Evolutionary conservation across 108 stramenopile genomes (phyloP), one percentile per base, ranked within the genome.

Genomic region (Mayamaea pseudoterrestris): DNA sequence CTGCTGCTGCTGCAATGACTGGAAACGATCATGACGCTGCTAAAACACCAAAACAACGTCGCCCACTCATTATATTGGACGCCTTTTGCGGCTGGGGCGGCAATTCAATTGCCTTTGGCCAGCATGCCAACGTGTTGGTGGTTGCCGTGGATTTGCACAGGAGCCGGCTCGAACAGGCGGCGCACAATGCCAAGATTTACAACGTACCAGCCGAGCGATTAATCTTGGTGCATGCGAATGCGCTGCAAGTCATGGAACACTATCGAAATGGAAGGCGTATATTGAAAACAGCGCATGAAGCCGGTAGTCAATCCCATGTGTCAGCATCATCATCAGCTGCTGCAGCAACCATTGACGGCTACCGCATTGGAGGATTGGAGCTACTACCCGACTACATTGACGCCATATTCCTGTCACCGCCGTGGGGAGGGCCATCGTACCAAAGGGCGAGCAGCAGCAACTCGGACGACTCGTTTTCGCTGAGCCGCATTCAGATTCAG

Each of bases 381-480:
- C 44, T 63, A 20, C 75, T 90, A 23, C 83, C 83, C 36, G 28
- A 50, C 11, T 47, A 30, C 0, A 60, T 90, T 6, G 78, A 84
- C 62, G 55, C 45, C 40, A 52, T 83, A 16, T 90, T 90, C 53
- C 44, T 90, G 12, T 73, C 71, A 12, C 87, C 87, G 23, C 87
- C 87, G 1, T 90, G 87, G 87, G 87, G 87, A 22, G 87, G 87
- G n/a, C 56, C 73, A 40, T 64, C 68, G 31, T 90, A 90, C 49
- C 61, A 39, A 40, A 55, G 60, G 14, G 41, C 62, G 32, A 76
- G 76, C n/a, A 76, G 76, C 35, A 65, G 61, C 3, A 30, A 41
- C 32, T 34, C 32, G 13, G 13, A 13, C 32, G 13, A 13, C 32
- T 14, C 7, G 16, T 7, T 17, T 17, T 17, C n/a, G 17, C 41